Evolutionary conservation across 306 rosid genomes (phyloP).

Genomic region (Parietaria judaica): DNA sequence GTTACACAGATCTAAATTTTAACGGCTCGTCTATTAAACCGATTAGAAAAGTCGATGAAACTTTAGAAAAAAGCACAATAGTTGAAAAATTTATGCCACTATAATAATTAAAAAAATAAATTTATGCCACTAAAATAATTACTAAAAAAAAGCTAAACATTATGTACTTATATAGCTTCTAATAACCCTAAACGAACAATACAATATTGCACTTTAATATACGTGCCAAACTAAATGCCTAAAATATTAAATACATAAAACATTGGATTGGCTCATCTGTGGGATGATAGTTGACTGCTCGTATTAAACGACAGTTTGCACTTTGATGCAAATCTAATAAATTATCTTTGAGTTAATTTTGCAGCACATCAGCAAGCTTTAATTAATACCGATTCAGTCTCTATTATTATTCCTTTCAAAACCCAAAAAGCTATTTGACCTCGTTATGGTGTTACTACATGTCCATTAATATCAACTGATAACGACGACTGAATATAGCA

Average conservation of each 20-base stretch:
- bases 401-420: background rate
- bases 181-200: too few species aligned
- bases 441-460: background rate
- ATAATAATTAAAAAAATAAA: too few species aligned
- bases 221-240: background rate
- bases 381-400: background rate
- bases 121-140: too few species aligned
- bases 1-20: too few species aligned
- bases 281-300: constrained; percentile 11
- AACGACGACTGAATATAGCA: constrained; percentile 2
- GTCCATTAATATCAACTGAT: constrained; percentile 4
- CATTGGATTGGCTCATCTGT: constrained; percentile 1
- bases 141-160: too few species aligned
- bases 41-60: too few species aligned
- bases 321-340: constrained; percentile 7
- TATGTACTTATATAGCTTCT: too few species aligned
- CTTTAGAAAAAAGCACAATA: too few species aligned
- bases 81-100: too few species aligned
- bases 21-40: too few species aligned
- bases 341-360: background rate
- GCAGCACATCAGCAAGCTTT: background rate
- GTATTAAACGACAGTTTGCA: constrained; percentile 5
- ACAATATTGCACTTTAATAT: background rate
- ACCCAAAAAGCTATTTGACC: constrained; percentile 7
- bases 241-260: background rate